Percentiles rank a stretch among this genome's conserved stretches.
Evolutionary conservation across 2,329 filamentous ascomycete species (phyloP).

Genomic region (Pseudocercospora macadamiae): DNA sequence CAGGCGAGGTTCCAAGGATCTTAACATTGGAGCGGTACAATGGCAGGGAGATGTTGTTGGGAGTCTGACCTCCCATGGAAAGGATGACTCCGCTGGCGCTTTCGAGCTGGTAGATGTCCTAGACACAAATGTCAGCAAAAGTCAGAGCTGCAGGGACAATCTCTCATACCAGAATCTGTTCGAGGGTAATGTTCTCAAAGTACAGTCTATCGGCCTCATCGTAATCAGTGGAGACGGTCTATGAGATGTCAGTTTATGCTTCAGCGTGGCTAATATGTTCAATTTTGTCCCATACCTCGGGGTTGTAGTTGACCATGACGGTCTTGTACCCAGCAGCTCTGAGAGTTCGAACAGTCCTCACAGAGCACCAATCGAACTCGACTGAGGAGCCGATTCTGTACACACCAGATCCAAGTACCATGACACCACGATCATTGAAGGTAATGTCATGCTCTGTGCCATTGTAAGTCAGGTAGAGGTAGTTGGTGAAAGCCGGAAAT

Average conservation of each 20-base stretch:
- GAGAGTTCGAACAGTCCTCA: slow-evolving; percentile 88
- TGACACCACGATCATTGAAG: slow-evolving; percentile 89
- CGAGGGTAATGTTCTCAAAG: slow-evolving; percentile 70
- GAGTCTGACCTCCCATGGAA: slow-evolving; percentile 95
- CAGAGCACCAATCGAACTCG: slow-evolving; percentile 99
- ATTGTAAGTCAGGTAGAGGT: slow-evolving; percentile 95
- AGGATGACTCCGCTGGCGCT: slow-evolving; percentile 79
- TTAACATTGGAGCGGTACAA: slow-evolving; percentile 88
- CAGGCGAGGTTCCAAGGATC: slow-evolving; percentile 91
- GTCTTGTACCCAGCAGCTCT: slow-evolving; percentile 86
- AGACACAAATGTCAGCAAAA: slow-evolving; percentile 64
- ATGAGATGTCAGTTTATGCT: no score
- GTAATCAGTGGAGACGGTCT: slow-evolving; percentile 78
- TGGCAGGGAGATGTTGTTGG: slow-evolving; percentile 94
- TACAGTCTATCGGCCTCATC: slow-evolving; percentile 94
- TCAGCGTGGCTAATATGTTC: no score
- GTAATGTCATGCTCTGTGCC: slow-evolving; percentile 79
- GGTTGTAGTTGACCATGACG: slow-evolving; percentile 76
- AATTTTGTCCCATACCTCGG: slow-evolving; percentile 50
- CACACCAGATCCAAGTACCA: slow-evolving; percentile 94
- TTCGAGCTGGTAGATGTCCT: slow-evolving; percentile 93
- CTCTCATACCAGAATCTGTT: background rate
- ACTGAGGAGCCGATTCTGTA: slow-evolving; percentile 97
- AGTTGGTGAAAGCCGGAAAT: slow-evolving; percentile 93
- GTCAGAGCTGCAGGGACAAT: background rate